Conservation (phyloP, 2,329 filamentous ascomycete species). For the Dryadomyces sulphureus region DNA sequence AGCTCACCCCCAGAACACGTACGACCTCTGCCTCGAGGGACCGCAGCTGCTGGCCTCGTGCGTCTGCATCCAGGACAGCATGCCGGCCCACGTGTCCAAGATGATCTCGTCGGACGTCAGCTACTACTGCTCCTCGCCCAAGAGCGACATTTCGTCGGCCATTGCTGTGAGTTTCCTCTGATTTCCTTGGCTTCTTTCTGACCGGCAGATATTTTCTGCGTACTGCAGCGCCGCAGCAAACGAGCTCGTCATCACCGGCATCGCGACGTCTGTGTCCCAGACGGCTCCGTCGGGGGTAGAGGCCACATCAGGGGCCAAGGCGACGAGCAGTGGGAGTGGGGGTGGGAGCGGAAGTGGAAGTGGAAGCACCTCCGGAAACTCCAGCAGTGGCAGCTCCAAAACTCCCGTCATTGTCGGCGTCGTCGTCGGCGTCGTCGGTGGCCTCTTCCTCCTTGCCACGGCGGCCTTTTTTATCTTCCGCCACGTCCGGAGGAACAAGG, state of each 20-base stretch:
- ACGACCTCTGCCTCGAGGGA: slow-evolving; percentile 27
- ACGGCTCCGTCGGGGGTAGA: slow-evolving; percentile 1
- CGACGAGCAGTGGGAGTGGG: background rate
- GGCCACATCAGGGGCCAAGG: slow-evolving; percentile 2
- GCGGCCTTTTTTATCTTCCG: slow-evolving; percentile 22
- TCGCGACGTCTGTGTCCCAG: slow-evolving; percentile 21
- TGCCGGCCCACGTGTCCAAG: slow-evolving; percentile 27
- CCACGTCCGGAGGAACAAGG: slow-evolving; percentile 14
- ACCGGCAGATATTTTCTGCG: slow-evolving; percentile 22
- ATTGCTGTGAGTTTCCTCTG: slow-evolving; percentile 14
- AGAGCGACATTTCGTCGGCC: slow-evolving; percentile 30
- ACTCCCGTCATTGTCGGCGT: slow-evolving; percentile 21
- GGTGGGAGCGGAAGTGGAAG: slow-evolving; percentile 4
- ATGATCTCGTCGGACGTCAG: slow-evolving; percentile 28
- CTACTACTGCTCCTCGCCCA: slow-evolving; percentile 26
- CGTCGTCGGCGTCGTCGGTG: slow-evolving; percentile 19
- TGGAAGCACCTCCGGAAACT: slow-evolving; percentile 2
- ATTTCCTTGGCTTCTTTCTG: background rate
- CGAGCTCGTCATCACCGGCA: slow-evolving; percentile 23
- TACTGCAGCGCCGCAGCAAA: slow-evolving; percentile 36
- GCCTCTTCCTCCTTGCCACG: slow-evolving; percentile 16
- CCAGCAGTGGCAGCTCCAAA: slow-evolving; percentile 7
- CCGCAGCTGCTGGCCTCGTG: slow-evolving; percentile 37
- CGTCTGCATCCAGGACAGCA: slow-evolving; percentile 33
- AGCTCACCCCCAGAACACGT: slow-evolving; percentile 17